Conservation (phyloP, 805 yeast genomes). For the Candida wancherniae region DNA sequence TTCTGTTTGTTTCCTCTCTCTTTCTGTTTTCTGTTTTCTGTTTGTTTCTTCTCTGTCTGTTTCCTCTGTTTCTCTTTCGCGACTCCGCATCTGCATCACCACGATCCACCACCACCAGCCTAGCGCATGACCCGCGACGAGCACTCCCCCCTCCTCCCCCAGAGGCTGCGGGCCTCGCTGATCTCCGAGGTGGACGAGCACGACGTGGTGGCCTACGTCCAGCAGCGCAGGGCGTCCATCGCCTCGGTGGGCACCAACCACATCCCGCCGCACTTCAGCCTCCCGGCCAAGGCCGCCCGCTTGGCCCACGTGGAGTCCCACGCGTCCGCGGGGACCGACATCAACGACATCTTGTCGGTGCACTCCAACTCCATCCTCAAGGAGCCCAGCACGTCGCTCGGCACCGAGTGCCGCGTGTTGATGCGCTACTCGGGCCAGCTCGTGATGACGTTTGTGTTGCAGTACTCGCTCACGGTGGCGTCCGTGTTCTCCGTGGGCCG, state of each 20-base stretch:
- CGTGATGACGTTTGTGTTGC: slow-evolving; percentile 61
- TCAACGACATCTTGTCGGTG: slow-evolving; percentile 22
- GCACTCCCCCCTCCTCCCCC: slow-evolving; percentile 8
- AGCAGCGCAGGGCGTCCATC: slow-evolving; percentile 36
- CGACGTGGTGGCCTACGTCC: slow-evolving; percentile 36
- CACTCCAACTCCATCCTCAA: slow-evolving; percentile 16
- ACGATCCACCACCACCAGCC: not conserved
- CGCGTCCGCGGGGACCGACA: slow-evolving; percentile 2
- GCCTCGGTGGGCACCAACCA: slow-evolving; percentile 25
- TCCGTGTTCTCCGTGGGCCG: slow-evolving; percentile 75
- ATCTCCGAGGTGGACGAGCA: slow-evolving; percentile 25
- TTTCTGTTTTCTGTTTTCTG: not conserved
- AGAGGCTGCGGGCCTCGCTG: slow-evolving; percentile 1
- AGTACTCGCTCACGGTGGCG: slow-evolving; percentile 70
- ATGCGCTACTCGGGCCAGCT: slow-evolving; percentile 49
- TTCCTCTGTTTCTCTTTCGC: not conserved
- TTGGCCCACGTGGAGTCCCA: slow-evolving; percentile 13
- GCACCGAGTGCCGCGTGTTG: slow-evolving; percentile 37
- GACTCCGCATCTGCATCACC: not conserved
- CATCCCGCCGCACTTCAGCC: slow-evolving; percentile 14
- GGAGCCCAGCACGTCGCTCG: slow-evolving; percentile 41
- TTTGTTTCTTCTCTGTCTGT: not conserved
- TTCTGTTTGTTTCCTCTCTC: not conserved
- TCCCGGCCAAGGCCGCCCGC: slow-evolving; percentile 15
- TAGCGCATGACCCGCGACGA: not conserved